phyloP scores from a whole-genome alignment of 306 rosid genomes.

The Vigna unguiculata region DNA sequence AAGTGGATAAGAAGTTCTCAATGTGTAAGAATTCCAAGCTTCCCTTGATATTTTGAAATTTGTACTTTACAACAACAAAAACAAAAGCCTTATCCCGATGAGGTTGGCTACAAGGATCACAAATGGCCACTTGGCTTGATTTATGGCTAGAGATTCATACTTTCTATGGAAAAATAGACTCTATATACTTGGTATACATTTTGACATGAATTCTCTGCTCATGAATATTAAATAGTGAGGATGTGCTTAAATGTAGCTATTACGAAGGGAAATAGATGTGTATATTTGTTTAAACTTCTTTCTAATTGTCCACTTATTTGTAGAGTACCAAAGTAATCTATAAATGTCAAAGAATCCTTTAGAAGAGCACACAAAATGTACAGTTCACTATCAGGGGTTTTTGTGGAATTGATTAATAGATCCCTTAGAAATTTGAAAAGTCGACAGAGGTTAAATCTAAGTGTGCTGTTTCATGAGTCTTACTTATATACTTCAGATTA shows the following conservation, averaged over 20 bases:
- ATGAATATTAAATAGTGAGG: background rate
- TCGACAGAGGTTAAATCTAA: too few relatives aligned
- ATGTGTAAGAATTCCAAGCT: background rate
- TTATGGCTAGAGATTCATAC: background rate
- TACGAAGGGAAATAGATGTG: background rate
- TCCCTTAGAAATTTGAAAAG: too few relatives aligned
- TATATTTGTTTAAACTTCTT: background rate
- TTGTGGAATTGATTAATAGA: too few relatives aligned
- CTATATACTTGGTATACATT: background rate
- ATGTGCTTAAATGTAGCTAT: background rate
- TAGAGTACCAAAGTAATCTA: slow-evolving; percentile 18
- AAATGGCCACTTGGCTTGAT: background rate
- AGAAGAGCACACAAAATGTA: background rate
- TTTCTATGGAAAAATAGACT: background rate
- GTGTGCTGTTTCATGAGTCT: background rate
- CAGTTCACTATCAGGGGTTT: background rate
- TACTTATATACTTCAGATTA: slow-evolving; percentile 7
- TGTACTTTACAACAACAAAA: background rate
- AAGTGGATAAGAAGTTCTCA: background rate
- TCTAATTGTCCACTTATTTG: background rate
- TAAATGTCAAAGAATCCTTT: slow-evolving; percentile 3
- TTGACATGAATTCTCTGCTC: background rate
- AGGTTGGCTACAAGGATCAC: background rate
- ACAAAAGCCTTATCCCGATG: too few relatives aligned
- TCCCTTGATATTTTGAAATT: background rate